Evolutionary conservation across 179 eudicot species (phyloP), one percentile per base, ranked within the genome.

Genomic region (Drosera spatulata): DNA sequence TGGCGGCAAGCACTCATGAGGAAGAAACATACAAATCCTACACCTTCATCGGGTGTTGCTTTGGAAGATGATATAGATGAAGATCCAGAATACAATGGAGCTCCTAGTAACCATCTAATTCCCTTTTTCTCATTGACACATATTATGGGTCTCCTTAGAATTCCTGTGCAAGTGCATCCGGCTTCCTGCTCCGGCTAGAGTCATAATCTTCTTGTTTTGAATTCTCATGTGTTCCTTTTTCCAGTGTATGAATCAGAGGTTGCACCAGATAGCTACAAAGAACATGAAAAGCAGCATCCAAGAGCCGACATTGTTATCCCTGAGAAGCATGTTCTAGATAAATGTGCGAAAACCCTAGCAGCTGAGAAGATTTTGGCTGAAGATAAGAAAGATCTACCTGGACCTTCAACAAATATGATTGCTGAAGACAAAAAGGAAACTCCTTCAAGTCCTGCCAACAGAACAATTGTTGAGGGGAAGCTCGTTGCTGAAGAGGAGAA

Each of bases 171-270:
- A 6, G 54, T 2, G 6, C 8, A 43, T 7, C 45, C 45, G 6
- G 8, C 5, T 7, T 7, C 45, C 45, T 43, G 8, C 45, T 7
- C 45, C 45, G 5, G 45, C 8, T 7, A 43, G 8, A 43, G 0
- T 43, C 45, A 43, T 43, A 7, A 43, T 8, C n/a, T 44, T 22
- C 49, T 9, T 3, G 7, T 6, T 11, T 4, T 37, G 4, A 41
- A 22, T 10, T 57, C 33, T 5, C 10, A 4, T 0, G 3, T 4
- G 50, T 4, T 54, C 40, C n/a, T 57, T 4, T 56, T 41, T 70
- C 40, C 76, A 89, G 97, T 78, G 77, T 75, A 77, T 59, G 86
- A 88, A 63, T 73, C 87, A 50, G 83, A 80, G 69, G 58, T 61
- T 63, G 81, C 80, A 64, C 73, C 81, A 0, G 82, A 75, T 51